Conservation (phyloP, 495 filamentous ascomycete genomes). For the Xylaria curta region DNA sequence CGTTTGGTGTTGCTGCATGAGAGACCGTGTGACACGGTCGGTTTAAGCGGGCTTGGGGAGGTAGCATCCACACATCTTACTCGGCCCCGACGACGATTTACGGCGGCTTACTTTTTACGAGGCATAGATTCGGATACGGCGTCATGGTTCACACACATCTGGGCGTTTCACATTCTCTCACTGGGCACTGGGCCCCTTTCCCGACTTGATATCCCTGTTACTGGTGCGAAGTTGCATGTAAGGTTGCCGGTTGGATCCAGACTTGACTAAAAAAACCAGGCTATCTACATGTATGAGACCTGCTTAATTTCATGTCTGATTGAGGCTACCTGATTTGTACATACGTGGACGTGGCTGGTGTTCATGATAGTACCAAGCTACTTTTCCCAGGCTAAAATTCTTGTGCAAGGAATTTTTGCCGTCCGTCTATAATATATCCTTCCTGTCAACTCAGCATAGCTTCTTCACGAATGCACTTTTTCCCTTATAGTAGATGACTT, state of each 20-base stretch:
- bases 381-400: not conserved
- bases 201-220: slow-evolving; percentile 25
- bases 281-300: not conserved
- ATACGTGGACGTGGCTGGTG: not conserved
- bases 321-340: slow-evolving; percentile 20
- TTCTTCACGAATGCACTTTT: too few species aligned
- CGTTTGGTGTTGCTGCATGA: slow-evolving; percentile 13
- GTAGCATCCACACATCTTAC: slow-evolving; percentile 17
- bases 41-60: slow-evolving; percentile 11
- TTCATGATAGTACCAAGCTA: not conserved
- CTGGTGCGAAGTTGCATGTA: not conserved
- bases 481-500: not conserved
- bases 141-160: slow-evolving; percentile 21
- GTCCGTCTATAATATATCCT: slow-evolving; percentile 9
- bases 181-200: slow-evolving; percentile 13
- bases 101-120: slow-evolving; percentile 25
- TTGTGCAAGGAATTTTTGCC: not conserved
- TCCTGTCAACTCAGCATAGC: not conserved
- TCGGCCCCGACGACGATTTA: slow-evolving; percentile 14
- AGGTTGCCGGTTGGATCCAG: slow-evolving; percentile 14
- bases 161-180: slow-evolving; percentile 24
- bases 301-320: not conserved
- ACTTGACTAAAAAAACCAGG: not conserved
- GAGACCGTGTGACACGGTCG: slow-evolving; percentile 15
- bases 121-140: slow-evolving; percentile 29